Evolutionary conservation across 2,329 filamentous ascomycete genomes (phyloP).

Genomic region (Sphaerostilbella broomeana): DNA sequence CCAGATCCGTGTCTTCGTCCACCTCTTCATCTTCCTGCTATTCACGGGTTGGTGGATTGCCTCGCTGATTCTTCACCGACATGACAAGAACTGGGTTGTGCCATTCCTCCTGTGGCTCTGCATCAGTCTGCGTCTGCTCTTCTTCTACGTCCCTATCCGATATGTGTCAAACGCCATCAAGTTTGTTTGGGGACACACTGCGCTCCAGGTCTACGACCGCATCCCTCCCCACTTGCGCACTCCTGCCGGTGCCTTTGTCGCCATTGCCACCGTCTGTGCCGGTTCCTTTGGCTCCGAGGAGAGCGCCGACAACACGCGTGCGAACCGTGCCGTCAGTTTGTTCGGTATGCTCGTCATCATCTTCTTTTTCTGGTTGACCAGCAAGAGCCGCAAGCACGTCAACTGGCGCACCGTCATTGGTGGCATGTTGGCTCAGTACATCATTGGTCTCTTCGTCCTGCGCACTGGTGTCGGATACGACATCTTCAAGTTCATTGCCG

Average conservation of each 20-base stretch:
- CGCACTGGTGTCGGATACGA: constrained; percentile 75
- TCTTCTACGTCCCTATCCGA: constrained; percentile 63
- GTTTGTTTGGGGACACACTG: constrained; percentile 61
- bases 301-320: constrained; percentile 67
- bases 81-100: constrained; percentile 72
- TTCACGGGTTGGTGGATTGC: constrained; percentile 68
- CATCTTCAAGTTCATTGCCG: constrained; percentile 85
- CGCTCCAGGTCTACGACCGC: constrained; percentile 47
- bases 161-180: constrained; percentile 61
- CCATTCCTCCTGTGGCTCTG: constrained; percentile 76
- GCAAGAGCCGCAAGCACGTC: constrained; percentile 56
- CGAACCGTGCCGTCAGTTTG: constrained; percentile 72
- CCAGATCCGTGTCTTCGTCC: constrained; percentile 39
- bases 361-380: constrained; percentile 60
- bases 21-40: constrained; percentile 38
- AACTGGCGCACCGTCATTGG: constrained; percentile 79
- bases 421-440: constrained; percentile 82
- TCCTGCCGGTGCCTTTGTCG: constrained; percentile 54
- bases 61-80: constrained; percentile 62
- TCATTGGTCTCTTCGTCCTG: constrained; percentile 83
- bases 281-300: constrained; percentile 71
- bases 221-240: constrained; percentile 63
- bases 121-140: constrained; percentile 66
- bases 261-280: constrained; percentile 67
- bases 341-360: constrained; percentile 72